Percentiles rank a stretch among this genome's conserved stretches.
These are phyloP conservation scores for Lagenidium sp. DNA, from an alignment of 352 stramenopile genomes.

Conservation along the genomic window DNA sequence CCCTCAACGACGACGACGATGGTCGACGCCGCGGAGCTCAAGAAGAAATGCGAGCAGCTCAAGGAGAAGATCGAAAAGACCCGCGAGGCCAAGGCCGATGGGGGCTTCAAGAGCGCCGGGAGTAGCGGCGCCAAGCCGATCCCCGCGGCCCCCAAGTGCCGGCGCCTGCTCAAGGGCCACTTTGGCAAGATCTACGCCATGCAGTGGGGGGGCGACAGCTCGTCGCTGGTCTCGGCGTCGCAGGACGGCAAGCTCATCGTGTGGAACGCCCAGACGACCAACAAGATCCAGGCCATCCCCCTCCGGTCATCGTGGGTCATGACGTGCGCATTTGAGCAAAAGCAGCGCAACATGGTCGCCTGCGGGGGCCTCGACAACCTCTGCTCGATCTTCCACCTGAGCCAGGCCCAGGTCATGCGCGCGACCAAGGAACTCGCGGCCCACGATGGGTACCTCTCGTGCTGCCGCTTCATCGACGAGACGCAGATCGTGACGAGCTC, in stretches of 20 bases:
- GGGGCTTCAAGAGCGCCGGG: slow-evolving; percentile 64
- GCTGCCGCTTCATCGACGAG: slow-evolving; percentile 97
- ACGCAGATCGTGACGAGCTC: slow-evolving; percentile 90
- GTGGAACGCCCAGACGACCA: slow-evolving; percentile 97
- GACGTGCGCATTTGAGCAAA: slow-evolving; percentile 98
- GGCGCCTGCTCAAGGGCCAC: slow-evolving; percentile 96
- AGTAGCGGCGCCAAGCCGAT: slow-evolving; percentile 62
- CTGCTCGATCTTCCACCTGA: slow-evolving; percentile 98
- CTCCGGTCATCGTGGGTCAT: slow-evolving; percentile 98
- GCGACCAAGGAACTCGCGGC: slow-evolving; percentile 93
- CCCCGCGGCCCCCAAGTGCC: slow-evolving; percentile 85
- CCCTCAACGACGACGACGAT: slow-evolving; percentile 18
- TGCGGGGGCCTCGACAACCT: slow-evolving; percentile 99
- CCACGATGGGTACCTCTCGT: slow-evolving; percentile 98
- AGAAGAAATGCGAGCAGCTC: slow-evolving; percentile 83
- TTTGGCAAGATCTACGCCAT: slow-evolving; percentile 99
- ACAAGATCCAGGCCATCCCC: slow-evolving; percentile 96
- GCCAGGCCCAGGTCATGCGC: slow-evolving; percentile 83
- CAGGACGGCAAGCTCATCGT: slow-evolving; percentile 99
- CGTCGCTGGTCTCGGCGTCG: slow-evolving; percentile 88
- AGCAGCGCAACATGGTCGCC: slow-evolving; percentile 95
- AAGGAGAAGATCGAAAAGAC: slow-evolving; percentile 86
- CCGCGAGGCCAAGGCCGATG: slow-evolving; percentile 64
- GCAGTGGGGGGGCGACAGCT: slow-evolving; percentile 94
- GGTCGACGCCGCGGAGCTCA: slow-evolving; percentile 65